Base-by-base conservation (phyloP, 1,139 yeast species). In the Debaryomyces singareniensis region DNA sequence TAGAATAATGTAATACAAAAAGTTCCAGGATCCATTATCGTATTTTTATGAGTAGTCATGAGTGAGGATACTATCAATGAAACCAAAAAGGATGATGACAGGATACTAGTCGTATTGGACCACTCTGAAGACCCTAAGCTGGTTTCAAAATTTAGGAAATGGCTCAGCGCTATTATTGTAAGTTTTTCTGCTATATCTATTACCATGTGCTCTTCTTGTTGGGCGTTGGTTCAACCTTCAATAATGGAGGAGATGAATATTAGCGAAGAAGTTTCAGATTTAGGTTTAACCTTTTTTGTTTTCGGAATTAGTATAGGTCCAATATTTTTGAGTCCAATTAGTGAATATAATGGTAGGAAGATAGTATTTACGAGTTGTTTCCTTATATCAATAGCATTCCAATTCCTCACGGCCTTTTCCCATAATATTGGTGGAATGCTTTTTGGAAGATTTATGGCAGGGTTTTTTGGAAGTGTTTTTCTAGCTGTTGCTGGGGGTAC, bases 401-500 rank as follows among this genome's bases (percentile, higher is more conserved):
- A 55, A 36, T 39, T 55, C 13, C 37, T 57, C 13, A 57, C 60
- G 3, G 52, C 55, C 6, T 55, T 57, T 33, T 30, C 49, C 25
- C 29, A 40, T 18, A 55, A 54, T 35, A 43, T 50, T 16, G 61
- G 58, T 5, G 51, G 53, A 1, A 42, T 55, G 27, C 38, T 56
- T 9, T 49, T 57, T 35, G 61, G 61, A 6, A 37, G 64, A 31
- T 49, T 52, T 20, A 39, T 52, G 40, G 44, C 57, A 10, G 62
- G 63, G 4, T 54, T 58, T 33, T 54, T 51, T 40, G 61, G 58
- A 1, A 42, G 54, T 25, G 43, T 58, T 25, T 56, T 57, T 33
- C 47, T 58, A 55, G 45, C 58, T 10, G 63, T 57, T 10, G 61
- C 61, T 2, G 42, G 53, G n/a, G 62, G 62, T 15, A 45, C 61